Evolutionary conservation across 176 grass and related monocot genomes (phyloP).

Genomic region (Raddia guianensis): DNA sequence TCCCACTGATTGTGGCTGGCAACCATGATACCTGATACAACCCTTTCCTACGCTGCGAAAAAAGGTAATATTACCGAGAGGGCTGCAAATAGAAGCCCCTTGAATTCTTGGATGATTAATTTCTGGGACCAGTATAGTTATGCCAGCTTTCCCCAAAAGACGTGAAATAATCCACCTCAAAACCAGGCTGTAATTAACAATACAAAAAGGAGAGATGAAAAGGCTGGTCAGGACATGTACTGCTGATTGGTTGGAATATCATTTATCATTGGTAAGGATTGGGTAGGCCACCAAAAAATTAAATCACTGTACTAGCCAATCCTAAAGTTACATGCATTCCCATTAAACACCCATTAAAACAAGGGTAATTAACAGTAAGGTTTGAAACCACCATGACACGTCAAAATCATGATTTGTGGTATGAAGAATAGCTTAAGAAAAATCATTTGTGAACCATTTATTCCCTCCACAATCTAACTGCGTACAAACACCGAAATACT

Average conservation of each 20-base stretch:
- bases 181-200: conserved; percentile 29
- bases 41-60: neutral
- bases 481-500: neutral
- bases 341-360: neutral
- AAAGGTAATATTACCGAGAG: neutral
- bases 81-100: neutral
- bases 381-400: neutral
- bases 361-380: conserved; percentile 8
- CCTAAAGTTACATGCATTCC: neutral
- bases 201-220: conserved; percentile 33
- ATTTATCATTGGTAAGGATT: conserved; percentile 32
- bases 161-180: neutral
- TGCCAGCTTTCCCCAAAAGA: neutral
- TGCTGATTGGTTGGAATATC: conserved; percentile 32
- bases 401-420: neutral
- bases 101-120: neutral
- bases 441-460: neutral
- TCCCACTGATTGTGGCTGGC: neutral
- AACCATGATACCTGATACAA: neutral
- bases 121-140: neutral
- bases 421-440: neutral
- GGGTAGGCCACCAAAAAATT: conserved; percentile 38
- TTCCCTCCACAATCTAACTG: neutral
- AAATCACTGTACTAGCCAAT: conserved; percentile 7
- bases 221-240: conserved; percentile 29